phyloP scores from a whole-genome alignment of 768 basidiomycete species.

The Tricholoma terreum region DNA sequence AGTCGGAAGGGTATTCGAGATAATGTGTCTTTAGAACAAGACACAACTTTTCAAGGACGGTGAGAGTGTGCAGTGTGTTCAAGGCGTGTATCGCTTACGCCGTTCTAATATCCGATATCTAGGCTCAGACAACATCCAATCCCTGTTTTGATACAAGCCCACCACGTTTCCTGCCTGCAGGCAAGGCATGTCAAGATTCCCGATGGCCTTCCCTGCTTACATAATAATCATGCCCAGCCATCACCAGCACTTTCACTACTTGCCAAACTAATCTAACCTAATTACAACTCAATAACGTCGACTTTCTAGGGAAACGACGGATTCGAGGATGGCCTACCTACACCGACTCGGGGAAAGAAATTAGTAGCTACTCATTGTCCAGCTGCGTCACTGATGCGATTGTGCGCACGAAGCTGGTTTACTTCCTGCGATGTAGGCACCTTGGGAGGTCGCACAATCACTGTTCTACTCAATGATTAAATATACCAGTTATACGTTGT shows the following conservation, averaged over 20 bases:
- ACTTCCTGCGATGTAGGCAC: too few relatives aligned
- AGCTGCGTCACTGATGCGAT: neutral
- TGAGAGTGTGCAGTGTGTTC: slow-evolving; percentile 41
- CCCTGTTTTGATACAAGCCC: slow-evolving; percentile 57
- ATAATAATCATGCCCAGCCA: neutral
- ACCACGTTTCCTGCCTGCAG: slow-evolving; percentile 80
- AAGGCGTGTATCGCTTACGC: slow-evolving; percentile 56
- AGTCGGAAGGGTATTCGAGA: slow-evolving; percentile 25
- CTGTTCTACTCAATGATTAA: too few relatives aligned
- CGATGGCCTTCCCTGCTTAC: slow-evolving; percentile 3
- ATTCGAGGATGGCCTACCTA: too few relatives aligned
- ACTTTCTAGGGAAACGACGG: too few relatives aligned
- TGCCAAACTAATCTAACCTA: too few relatives aligned
- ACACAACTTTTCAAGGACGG: slow-evolving; percentile 52
- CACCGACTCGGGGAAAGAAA: too few relatives aligned
- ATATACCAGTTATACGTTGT: too few relatives aligned
- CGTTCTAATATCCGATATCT: slow-evolving; percentile 32
- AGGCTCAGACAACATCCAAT: slow-evolving; percentile 46
- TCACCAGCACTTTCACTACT: too few relatives aligned
- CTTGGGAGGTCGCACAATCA: too few relatives aligned
- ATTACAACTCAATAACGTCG: too few relatives aligned
- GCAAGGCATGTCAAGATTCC: slow-evolving; percentile 46
- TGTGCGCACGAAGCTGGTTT: neutral
- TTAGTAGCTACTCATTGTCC: too few relatives aligned
- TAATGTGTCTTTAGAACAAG: slow-evolving; percentile 44